Percentiles rank a stretch among this genome's conserved stretches.
phyloP scores from a whole-genome alignment of 257 asterid genomes.

The Rubia yunnanensis region DNA sequence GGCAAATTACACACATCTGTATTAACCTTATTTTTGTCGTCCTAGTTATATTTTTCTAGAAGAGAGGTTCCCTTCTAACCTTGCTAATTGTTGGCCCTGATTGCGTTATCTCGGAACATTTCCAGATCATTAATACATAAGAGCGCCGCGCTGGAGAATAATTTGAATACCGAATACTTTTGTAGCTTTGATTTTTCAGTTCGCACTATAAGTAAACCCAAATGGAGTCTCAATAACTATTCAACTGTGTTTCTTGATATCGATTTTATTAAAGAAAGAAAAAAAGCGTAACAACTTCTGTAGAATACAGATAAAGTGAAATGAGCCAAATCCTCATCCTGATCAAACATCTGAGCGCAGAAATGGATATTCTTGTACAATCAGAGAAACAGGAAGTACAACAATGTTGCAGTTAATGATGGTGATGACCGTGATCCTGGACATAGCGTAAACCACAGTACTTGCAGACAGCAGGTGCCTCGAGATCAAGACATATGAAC shows the following conservation, averaged over 20 bases:
- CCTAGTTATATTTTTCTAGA: not conserved
- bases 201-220: not conserved
- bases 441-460: constrained; percentile 76
- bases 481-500: constrained; percentile 86
- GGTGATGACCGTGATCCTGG: constrained; percentile 57
- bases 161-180: not conserved
- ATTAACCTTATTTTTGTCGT: constrained; percentile 13
- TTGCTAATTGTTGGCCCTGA: not conserved
- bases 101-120: not conserved
- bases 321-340: not conserved
- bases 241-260: not conserved
- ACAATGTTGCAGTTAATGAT: constrained; percentile 37
- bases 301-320: not conserved
- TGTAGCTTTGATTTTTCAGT: no score
- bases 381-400: not conserved
- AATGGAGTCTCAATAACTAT: not conserved
- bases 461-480: constrained; percentile 79
- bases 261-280: constrained; percentile 1
- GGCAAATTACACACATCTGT: constrained; percentile 1
- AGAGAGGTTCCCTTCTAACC: not conserved
- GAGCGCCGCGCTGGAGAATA: not conserved
- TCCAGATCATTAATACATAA: not conserved
- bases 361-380: not conserved
- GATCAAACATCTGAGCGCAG: not conserved
- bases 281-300: not conserved